These are phyloP conservation scores for Cucurbita pepo DNA, from an alignment of 306 rosid genomes.

Conservation along the genomic window DNA sequence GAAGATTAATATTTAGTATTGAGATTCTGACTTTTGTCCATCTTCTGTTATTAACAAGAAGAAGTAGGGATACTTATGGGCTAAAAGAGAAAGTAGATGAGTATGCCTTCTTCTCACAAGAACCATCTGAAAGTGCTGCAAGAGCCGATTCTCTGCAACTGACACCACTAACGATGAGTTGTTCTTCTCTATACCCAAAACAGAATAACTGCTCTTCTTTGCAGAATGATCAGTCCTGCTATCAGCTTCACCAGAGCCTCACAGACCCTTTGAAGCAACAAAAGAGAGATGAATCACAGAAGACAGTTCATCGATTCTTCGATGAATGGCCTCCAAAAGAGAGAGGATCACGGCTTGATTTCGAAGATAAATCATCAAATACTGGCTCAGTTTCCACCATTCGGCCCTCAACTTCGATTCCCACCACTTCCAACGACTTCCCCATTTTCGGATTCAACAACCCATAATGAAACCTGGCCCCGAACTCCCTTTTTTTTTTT, in stretches of 20 bases:
- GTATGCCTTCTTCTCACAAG: slow-evolving; percentile 65
- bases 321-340: slow-evolving; percentile 83
- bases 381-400: slow-evolving; percentile 46
- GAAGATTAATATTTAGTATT: background rate
- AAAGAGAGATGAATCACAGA: slow-evolving; percentile 54
- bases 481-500: background rate
- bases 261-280: slow-evolving; percentile 19
- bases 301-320: slow-evolving; percentile 76
- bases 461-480: slow-evolving; percentile 23
- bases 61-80: slow-evolving; percentile 49
- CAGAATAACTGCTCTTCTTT: slow-evolving; percentile 50
- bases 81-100: slow-evolving; percentile 68
- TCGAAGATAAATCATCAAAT: slow-evolving; percentile 57
- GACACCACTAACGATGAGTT: slow-evolving; percentile 70
- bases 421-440: slow-evolving; percentile 53
- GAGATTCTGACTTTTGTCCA: background rate
- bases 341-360: slow-evolving; percentile 64
- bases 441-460: slow-evolving; percentile 41
- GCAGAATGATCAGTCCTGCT: slow-evolving; percentile 39
- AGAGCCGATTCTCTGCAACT: slow-evolving; percentile 56
- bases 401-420: slow-evolving; percentile 76
- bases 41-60: slow-evolving; percentile 10
- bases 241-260: slow-evolving; percentile 59
- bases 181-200: slow-evolving; percentile 48
- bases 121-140: slow-evolving; percentile 62